Evolutionary conservation across 768 basidiomycete species (phyloP), one percentile per base, ranked within the genome.

Genomic region (Lactarius hengduanensis): DNA sequence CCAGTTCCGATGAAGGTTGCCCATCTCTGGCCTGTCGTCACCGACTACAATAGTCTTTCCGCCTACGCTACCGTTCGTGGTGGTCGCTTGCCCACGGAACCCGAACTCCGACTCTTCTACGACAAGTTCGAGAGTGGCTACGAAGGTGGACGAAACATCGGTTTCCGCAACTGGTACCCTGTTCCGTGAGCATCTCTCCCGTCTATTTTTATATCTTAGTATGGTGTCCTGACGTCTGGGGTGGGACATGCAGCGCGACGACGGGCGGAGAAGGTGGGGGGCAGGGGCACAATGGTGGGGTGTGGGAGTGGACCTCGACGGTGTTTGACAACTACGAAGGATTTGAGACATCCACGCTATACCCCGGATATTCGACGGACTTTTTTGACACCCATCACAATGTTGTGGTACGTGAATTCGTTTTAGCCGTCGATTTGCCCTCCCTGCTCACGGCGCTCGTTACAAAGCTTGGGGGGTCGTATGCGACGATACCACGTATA

Each of bases 221-320:
- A 20, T 45, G 43, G 18, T 26, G 40, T 16, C 41, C 59, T 55
- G 68, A 65, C 59, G 67, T 30, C 59, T 56, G 59, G 9, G 54
- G 45, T 30, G 30, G 26, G 18, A n/a, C 18, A 13, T 56, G 11
- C 58, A 91, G 90, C 36, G 85, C 90, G 26, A 92, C 91, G 53
- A 85, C 85, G 2, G 91, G 90, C 41, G 76, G 80, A 67, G 78
- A 78, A 66, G 72, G 74, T 64, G 81, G 76, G 26, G 85, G 86
- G 3, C 84, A 79, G 74, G 90, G 92, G 13, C 85, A 87, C 68
- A 98, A 99, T 70, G 97, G 97, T 8, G 97, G 97, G 6, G 90
- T 97, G 18, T 99, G 96, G 95, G 95, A 98, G 79, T 98, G 96
- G 96, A 97, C 96, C 0, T 90, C 89, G 22, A 95, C 94, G 18